These are phyloP conservation scores for Cantharellus cinnabarinus DNA, from an alignment of 768 basidiomycete species.

Conservation along the genomic window DNA sequence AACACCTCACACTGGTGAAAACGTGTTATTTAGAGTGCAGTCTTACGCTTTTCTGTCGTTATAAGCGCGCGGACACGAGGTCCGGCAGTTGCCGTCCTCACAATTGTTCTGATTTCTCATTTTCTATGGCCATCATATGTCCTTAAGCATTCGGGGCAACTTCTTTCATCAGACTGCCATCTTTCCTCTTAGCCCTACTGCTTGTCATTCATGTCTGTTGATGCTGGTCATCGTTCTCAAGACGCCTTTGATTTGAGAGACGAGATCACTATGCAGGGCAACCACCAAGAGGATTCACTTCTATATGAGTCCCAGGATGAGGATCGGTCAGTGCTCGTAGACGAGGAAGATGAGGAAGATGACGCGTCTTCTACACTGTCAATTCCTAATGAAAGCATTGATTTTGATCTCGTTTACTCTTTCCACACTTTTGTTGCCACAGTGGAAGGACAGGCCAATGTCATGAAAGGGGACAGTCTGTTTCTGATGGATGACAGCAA, in stretches of 20 bases:
- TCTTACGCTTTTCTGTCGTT: constrained; percentile 43
- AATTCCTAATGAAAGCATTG: constrained; percentile 79
- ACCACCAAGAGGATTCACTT: background rate
- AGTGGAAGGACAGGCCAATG: constrained; percentile 95
- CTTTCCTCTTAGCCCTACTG: background rate
- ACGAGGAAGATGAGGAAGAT: constrained; percentile 46
- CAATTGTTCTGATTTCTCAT: too few relatives aligned
- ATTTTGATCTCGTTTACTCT: constrained; percentile 85
- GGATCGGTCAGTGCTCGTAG: constrained; percentile 64
- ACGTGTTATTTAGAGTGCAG: constrained; percentile 18
- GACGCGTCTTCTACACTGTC: constrained; percentile 66
- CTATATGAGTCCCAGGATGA: constrained; percentile 26
- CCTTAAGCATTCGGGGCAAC: too few relatives aligned
- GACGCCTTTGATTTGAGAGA: background rate
- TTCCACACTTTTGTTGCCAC: constrained; percentile 94
- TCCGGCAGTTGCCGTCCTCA: background rate
- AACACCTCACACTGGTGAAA: too few relatives aligned
- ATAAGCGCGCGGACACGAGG: background rate
- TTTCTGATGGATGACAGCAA: constrained; percentile 96
- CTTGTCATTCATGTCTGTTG: background rate
- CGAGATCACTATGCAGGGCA: background rate
- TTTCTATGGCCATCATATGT: too few relatives aligned
- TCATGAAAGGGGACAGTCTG: constrained; percentile 93
- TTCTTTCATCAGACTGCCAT: background rate
- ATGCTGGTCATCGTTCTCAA: background rate